phyloP scores from a whole-genome alignment of 1,284 basidiomycete species.

The Cryptococcus depauperatus region DNA sequence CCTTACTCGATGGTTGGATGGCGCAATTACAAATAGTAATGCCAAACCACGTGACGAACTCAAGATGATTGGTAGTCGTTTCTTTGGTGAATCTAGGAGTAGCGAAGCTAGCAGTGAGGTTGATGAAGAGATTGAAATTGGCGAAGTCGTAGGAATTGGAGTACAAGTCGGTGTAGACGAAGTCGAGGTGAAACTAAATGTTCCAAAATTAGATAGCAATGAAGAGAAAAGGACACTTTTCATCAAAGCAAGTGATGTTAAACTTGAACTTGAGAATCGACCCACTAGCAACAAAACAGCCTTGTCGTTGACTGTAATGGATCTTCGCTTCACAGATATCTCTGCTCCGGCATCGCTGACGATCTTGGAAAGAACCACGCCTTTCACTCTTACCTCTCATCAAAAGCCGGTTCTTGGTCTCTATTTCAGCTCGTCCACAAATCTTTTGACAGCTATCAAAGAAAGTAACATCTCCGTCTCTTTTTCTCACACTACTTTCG shows the following conservation, averaged over 20 bases:
- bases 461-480: conserved; percentile 66
- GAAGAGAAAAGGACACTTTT: conserved; percentile 23
- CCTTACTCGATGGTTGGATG: conserved; percentile 57
- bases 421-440: conserved; percentile 58
- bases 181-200: conserved; percentile 24
- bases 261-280: conserved; percentile 57
- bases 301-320: conserved; percentile 56
- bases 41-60: conserved; percentile 51
- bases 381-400: conserved; percentile 26
- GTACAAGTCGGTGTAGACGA: conserved; percentile 31
- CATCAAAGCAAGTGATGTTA: conserved; percentile 54
- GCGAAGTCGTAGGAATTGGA: conserved; percentile 23
- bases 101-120: conserved; percentile 36
- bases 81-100: conserved; percentile 54
- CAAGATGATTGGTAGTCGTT: conserved; percentile 74
- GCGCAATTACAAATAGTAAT: conserved; percentile 38
- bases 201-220: conserved; percentile 16
- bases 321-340: conserved; percentile 49
- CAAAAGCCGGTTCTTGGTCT: conserved; percentile 52
- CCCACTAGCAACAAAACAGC: conserved; percentile 59
- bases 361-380: conserved; percentile 31
- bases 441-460: conserved; percentile 63
- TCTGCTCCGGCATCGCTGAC: conserved; percentile 11
- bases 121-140: conserved; percentile 36
- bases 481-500: conserved; percentile 60